Conservation (phyloP, 2,329 filamentous ascomycete species). For the Trichoderma harzianum region DNA sequence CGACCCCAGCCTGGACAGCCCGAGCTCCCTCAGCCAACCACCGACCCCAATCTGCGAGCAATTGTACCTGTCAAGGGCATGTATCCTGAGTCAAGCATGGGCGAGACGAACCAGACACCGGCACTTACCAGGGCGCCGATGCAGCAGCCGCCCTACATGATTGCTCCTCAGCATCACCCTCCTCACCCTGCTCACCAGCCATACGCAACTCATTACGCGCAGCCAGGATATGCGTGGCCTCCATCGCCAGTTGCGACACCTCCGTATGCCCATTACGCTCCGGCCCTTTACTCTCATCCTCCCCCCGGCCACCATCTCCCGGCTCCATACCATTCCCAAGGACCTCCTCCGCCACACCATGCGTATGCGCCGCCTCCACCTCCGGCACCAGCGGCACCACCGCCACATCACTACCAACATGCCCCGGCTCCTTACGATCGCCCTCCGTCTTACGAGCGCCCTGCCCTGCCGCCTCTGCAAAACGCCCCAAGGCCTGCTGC, state of each 20-base stretch:
- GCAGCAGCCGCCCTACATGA: conserved; percentile 42
- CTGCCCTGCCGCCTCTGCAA: conserved; percentile 37
- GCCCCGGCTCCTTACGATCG: not conserved
- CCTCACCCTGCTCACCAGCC: conserved; percentile 26
- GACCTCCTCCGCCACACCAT: conserved; percentile 25
- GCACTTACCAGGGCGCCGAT: conserved; percentile 75
- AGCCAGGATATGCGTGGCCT: conserved; percentile 50
- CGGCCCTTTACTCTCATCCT: conserved; percentile 39
- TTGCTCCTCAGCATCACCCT: conserved; percentile 34
- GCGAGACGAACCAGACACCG: conserved; percentile 76
- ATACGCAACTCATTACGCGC: conserved; percentile 41
- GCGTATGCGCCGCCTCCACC: conserved; percentile 22
- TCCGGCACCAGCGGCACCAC: conserved; percentile 18
- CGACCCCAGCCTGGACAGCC: conserved; percentile 69
- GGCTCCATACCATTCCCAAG: conserved; percentile 30
- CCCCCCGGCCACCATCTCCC: conserved; percentile 29
- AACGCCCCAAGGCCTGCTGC: conserved; percentile 28
- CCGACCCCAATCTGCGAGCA: conserved; percentile 73
- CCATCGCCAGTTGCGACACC: conserved; percentile 55
- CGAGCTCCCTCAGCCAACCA: conserved; percentile 76
- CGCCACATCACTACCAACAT: conserved; percentile 25
- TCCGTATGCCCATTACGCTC: conserved; percentile 47
- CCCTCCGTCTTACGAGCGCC: conserved; percentile 31
- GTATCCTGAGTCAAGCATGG: conserved; percentile 94
- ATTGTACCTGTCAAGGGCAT: conserved; percentile 89